Base-by-base conservation (phyloP, 352 stramenopile genomes). In the Globisporangium camurandrum region DNA sequence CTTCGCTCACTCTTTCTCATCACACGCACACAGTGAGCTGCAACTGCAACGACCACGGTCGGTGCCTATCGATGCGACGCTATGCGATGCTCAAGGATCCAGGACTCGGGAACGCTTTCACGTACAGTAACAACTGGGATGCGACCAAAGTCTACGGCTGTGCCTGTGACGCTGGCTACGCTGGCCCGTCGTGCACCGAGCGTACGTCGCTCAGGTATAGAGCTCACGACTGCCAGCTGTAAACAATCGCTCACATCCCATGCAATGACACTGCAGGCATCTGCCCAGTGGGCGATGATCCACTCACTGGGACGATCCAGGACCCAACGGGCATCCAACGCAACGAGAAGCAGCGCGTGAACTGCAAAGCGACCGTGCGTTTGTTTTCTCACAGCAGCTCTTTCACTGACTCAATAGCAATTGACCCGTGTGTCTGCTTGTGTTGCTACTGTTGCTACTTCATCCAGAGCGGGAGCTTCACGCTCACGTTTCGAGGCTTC, bases 241-340 rank as follows among this genome's bases (percentile, higher is more conserved):
- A n/a, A n/a, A n/a, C n/a, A n/a, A n/a, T n/a, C n/a, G 30, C n/a
- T 12, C 39, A 12, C 30, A 16, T 12, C 30, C 9, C 30, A 34
- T 12, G 30, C 3, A 34, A n/a, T n/a, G n/a, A n/a, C n/a, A n/a
- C n/a, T n/a, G 19, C 38, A 84, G 72, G 67, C 8, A 37, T 80
- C 5, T 97, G 89, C 57, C 86, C 88, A 16, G 42, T 61, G 7
- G 89, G 89, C 8, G 84, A 95, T 42, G 88, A 97, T 45, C 84
- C 85, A 8, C 71, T 95, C 31, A 96, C 82, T 3, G 78, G 78
- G 3, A 90, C 72, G 26, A 67, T 75, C 23, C 50, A 69, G 40
- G 79, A 88, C 43, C 74, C 79, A 1, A 61, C 39, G 1, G 76
- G 76, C 5, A 75, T 90, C 39, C 78, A 90, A 53, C 66, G 62